Evolutionary conservation across 202 grass and related monocot genomes (phyloP), one percentile per base, ranked within the genome.

Genomic region (Zoysia matrella): DNA sequence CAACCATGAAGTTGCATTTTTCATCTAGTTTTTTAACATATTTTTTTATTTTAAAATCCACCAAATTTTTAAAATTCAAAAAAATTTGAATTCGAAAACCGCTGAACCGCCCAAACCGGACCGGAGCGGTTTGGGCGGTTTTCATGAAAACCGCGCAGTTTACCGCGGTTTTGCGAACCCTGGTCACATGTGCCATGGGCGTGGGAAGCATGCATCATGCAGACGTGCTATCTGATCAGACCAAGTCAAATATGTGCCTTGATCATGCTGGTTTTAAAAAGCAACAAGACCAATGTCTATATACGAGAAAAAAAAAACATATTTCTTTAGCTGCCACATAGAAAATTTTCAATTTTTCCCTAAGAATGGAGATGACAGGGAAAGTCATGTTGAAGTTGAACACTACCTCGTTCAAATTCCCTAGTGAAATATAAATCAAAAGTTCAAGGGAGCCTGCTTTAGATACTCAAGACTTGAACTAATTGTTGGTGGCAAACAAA

Each of bases 101-200:
- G 22, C 22, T 22, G 22, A 22, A 22, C 22, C 0, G 22, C 22
- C 22, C 22, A 22, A 22, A 22, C 22, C 22, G 22, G 22, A 22
- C 22, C 22, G 22, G 0, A 22, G 22, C 22, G 22, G 22, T 22
- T 22, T 22, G n/a, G n/a, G n/a, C n/a, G n/a, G n/a, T n/a, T n/a
- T n/a, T n/a, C n/a, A n/a, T n/a, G 0, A 22, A 22, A 22, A 22
- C 22, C 22, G 22, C 22, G 22, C 22, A 0, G 22, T 22, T 22
- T 22, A 22, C 22, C 22, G 22, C 22, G 22, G 0, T 22, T 22
- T 22, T 22, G 0, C 22, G 22, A 22, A 22, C 22, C 58, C 44
- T 46, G 61, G 49, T 42, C 42, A 45, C 76, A 40, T 64, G 69
- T 72, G 43, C 22, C n/a, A n/a, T n/a, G n/a, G n/a, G n/a, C n/a